Base-by-base conservation (phyloP, 257 asterid species). In the Forsythia viridissima region DNA sequence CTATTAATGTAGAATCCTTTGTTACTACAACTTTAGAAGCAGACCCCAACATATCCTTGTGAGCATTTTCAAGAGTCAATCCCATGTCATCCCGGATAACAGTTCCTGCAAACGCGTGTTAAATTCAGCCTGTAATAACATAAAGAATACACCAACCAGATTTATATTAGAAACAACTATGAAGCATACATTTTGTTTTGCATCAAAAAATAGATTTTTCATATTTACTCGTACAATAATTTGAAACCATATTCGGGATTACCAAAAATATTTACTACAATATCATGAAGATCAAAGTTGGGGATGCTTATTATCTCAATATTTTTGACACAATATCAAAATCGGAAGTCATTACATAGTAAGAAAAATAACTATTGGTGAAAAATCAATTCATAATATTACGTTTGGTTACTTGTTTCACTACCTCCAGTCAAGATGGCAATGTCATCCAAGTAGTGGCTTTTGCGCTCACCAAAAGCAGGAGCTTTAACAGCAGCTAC, bases 341-440 rank as follows among this genome's bases (percentile, higher is more conserved):
- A 18, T 52, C 21, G 21, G 63, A 16, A 52, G 24, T 52, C 24
- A 52, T 18, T 5, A 52, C 63, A 51, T 16, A 51, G 2, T 16
- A 2, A 51, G 24, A 52, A 52, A 16, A 52, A 13, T 0, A 52
- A 52, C 8, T 52, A 6, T 52, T 5, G 20, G 63, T 16, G 63
- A 52, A 6, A 12, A 46, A 16, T 12, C 18, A 46, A 18, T 18
- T 18, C 63, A 24, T 18, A 52, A 52, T 15, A 13, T 52, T 52
- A 16, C 1, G 15, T 16, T 46, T 46, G 55, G 55, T 46, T 73
- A 51, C 41, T 41, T 76, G 77, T 52, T 2, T 72, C 72, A 76
- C 72, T 83, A 93, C 98, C 98, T 93, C 95, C 98, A 2, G 98
- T 92, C 82, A 93, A 86, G 83, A 86, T 46, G 61, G 97, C 93